A percentile compares a stretch with the other conserved stretches of the same genome.
Conservation (phyloP, 1,284 basidiomycete genomes). For the Puccinia brachypodii region DNA sequence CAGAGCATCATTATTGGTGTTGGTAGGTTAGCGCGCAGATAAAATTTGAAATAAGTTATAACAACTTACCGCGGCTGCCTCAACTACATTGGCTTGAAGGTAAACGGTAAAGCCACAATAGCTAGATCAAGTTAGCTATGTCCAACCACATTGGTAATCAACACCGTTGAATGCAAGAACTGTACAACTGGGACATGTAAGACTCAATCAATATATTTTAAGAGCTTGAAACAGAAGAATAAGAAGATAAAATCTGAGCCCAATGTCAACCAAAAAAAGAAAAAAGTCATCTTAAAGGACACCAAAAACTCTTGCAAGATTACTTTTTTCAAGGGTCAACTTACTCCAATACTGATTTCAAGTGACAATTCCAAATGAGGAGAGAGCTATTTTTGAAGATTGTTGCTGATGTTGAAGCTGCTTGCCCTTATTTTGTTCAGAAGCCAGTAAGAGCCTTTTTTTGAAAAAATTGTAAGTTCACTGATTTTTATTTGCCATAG, state of each 20-base stretch:
- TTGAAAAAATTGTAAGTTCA: neutral
- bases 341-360: neutral
- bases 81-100: neutral
- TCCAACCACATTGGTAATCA: neutral
- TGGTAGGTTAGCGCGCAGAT: neutral
- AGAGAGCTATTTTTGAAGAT: constrained; percentile 2
- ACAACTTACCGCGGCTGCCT: neutral
- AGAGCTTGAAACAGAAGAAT: neutral
- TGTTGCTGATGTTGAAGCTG: neutral
- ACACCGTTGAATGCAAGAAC: neutral
- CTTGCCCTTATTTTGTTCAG: neutral
- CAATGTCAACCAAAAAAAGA: neutral
- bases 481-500: neutral
- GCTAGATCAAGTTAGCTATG: neutral
- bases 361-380: neutral
- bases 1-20: neutral
- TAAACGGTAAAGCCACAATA: neutral
- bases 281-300: neutral
- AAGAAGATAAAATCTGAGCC: neutral
- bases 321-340: neutral
- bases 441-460: neutral
- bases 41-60: neutral
- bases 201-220: neutral
- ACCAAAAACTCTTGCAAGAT: neutral
- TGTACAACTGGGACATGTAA: neutral